These are phyloP conservation scores for Heliamphora exappendiculata DNA, from an alignment of 148 eudicot genomes.

Conservation along the genomic window DNA sequence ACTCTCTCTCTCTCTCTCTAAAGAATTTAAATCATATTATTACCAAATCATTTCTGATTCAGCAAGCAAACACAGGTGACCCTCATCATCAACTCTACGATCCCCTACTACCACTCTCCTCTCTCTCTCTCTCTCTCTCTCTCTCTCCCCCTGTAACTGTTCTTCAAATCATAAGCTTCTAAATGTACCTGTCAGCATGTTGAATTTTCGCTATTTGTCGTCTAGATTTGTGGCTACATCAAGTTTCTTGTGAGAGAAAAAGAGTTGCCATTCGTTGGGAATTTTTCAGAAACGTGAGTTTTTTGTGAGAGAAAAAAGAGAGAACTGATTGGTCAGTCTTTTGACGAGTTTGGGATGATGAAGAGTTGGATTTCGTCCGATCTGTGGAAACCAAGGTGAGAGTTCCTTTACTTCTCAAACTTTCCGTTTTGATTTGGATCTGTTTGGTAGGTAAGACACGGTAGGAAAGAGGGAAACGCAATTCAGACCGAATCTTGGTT, in stretches of 20 bases:
- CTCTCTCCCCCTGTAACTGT: slow-evolving; percentile 6
- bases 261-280: no score
- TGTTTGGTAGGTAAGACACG: slow-evolving; percentile 5
- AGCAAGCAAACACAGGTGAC: slow-evolving; percentile 6
- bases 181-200: background rate
- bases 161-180: background rate
- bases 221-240: background rate
- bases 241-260: background rate
- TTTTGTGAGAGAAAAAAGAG: background rate
- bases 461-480: background rate
- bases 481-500: background rate
- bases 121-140: slow-evolving; percentile 10
- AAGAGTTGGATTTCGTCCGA: background rate
- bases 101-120: background rate
- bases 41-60: slow-evolving; percentile 13
- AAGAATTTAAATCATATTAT: no score
- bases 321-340: background rate
- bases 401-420: background rate
- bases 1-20: no score
- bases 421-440: background rate
- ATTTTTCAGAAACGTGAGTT: no score
- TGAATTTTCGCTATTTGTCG: background rate
- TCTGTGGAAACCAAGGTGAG: background rate
- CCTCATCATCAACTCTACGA: background rate
- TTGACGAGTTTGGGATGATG: background rate